Percentiles rank a stretch among this genome's conserved stretches.
Evolutionary conservation across 805 yeast genomes (phyloP).

Genomic region (Yarrowia sp.): DNA sequence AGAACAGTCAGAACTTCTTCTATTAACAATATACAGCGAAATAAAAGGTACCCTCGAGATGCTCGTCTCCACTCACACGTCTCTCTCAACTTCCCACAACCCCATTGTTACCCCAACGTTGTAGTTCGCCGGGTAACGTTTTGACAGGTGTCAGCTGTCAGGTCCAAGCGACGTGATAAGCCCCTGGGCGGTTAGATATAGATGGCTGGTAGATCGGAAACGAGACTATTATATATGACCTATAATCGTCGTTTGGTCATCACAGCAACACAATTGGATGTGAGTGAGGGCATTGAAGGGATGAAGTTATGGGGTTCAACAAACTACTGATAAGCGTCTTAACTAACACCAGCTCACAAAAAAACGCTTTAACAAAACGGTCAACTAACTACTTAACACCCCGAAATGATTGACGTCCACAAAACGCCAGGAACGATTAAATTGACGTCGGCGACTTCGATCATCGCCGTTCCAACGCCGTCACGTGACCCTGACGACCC

Average conservation of each 20-base stretch:
- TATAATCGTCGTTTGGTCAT: too few species aligned
- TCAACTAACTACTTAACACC: neutral
- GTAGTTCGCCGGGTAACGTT: neutral
- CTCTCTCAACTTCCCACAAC: too few species aligned
- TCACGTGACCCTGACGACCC: conserved; percentile 75
- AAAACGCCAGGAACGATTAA: conserved; percentile 44
- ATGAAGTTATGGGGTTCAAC: too few species aligned
- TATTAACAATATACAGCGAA: too few species aligned
- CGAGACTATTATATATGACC: neutral
- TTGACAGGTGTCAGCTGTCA: conserved; percentile 18
- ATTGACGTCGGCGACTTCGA: conserved; percentile 35
- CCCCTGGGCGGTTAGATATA: conserved; percentile 8
- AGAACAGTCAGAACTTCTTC: too few species aligned
- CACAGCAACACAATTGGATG: neutral
- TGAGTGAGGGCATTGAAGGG: too few species aligned
- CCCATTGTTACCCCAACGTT: too few species aligned
- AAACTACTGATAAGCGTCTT: too few species aligned
- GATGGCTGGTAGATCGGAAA: neutral
- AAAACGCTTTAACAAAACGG: too few species aligned
- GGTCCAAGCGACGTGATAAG: neutral
- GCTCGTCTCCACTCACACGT: too few species aligned
- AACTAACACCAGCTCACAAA: too few species aligned
- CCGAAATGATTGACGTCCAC: neutral
- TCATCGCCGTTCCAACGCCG: conserved; percentile 70
- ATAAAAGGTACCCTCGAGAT: too few species aligned